Evolutionary conservation across 768 basidiomycete genomes (phyloP).

Genomic region (Boletus edulis): DNA sequence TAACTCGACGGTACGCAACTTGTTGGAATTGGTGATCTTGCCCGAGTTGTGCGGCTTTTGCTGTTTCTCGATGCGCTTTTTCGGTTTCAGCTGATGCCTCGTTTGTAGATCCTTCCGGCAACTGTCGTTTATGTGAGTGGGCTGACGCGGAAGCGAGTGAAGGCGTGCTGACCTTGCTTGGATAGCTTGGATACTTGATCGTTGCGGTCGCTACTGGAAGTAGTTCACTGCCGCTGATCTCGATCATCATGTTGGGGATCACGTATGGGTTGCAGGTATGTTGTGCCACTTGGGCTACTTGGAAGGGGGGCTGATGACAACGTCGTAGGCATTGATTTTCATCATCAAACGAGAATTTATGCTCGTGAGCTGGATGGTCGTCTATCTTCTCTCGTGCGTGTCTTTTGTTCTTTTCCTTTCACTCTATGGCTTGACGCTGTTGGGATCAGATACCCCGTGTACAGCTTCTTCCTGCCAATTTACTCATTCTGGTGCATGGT

Average conservation of each 20-base stretch:
- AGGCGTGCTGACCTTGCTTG: conserved; percentile 5
- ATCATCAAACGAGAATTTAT: conserved; percentile 97
- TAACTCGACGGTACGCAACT: conserved; percentile 93
- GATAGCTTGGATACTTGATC: conserved; percentile 79
- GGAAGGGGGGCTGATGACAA: neutral
- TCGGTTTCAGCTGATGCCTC: conserved; percentile 59
- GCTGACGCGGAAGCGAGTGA: conserved; percentile 1
- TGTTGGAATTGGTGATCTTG: conserved; percentile 82
- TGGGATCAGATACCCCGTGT: conserved; percentile 74
- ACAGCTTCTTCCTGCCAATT: conserved; percentile 93
- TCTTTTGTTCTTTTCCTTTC: neutral
- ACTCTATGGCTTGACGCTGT: conserved; percentile 1
- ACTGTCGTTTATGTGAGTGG: conserved; percentile 84
- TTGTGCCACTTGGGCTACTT: neutral
- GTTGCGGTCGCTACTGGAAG: conserved; percentile 68
- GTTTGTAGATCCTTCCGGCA: conserved; percentile 76
- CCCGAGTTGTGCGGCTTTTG: conserved; percentile 64
- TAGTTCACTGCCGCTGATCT: conserved; percentile 78
- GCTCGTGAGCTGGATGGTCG: conserved; percentile 96
- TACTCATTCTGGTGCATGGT: conserved; percentile 99
- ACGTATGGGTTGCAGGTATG: conserved; percentile 89
- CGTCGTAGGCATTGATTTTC: conserved; percentile 77
- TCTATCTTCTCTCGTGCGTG: conserved; percentile 86
- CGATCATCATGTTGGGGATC: conserved; percentile 86
- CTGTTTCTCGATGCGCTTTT: conserved; percentile 94